These are phyloP conservation scores for Prunus padus DNA, from an alignment of 306 rosid genomes.

Conservation along the genomic window DNA sequence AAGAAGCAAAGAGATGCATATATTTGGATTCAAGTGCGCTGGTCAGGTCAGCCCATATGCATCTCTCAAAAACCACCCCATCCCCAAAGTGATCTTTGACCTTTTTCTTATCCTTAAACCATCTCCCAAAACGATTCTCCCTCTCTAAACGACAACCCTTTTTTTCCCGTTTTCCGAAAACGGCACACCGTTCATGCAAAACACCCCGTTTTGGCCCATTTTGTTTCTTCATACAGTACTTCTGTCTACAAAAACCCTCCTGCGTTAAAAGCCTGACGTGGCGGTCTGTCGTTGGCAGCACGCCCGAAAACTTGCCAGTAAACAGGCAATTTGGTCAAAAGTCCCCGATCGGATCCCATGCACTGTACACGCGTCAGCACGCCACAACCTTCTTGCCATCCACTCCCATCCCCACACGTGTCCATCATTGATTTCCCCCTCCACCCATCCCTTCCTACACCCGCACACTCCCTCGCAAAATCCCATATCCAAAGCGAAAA, in stretches of 20 bases:
- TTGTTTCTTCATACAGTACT: neutral
- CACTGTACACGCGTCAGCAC: conserved; percentile 59
- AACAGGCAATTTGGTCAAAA: conserved; percentile 30
- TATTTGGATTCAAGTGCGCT: neutral
- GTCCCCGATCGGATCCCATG: conserved; percentile 41
- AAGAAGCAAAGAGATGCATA: neutral
- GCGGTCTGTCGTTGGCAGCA: neutral
- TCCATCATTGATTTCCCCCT: conserved; percentile 2
- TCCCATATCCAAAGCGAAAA: neutral
- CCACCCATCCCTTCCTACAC: neutral
- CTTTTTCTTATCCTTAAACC: neutral
- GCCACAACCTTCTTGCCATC: conserved; percentile 43
- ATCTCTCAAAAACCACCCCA: too few species aligned
- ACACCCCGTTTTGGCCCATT: neutral
- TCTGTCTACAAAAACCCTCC: neutral
- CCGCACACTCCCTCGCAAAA: neutral
- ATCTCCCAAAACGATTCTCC: neutral
- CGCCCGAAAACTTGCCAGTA: neutral
- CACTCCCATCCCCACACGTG: conserved; percentile 42
- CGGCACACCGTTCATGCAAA: conserved; percentile 6
- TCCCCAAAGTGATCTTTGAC: neutral
- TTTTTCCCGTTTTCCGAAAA: neutral
- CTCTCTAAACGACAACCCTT: neutral
- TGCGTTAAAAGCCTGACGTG: conserved; percentile 16
- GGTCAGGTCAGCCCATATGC: too few species aligned